Base-by-base conservation (phyloP, 768 basidiomycete species). In the Suillus discolor region DNA sequence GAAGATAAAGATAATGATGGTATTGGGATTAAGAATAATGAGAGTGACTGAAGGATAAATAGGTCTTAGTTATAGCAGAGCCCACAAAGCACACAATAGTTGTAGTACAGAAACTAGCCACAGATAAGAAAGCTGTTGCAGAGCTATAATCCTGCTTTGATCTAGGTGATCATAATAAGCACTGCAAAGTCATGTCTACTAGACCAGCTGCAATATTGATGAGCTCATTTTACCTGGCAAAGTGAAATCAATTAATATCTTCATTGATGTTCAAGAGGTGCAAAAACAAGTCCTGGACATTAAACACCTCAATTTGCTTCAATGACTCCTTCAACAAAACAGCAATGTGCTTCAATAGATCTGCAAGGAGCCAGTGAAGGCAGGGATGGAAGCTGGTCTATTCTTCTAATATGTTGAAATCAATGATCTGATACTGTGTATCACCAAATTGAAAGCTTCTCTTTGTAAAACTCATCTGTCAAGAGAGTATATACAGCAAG, bases 71-170 rank as follows among this genome's bases (percentile, higher is more conserved):
- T 97, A 73, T 97, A 96, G 72, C 97, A 97, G 7, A 95, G 84
- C 75, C 99, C 97, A 23, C 97, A 90, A 31, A 98, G 87, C 97
- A 23, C 97, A 94, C 95, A 74, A 99, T 97, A 97, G 36, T 96
- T 91, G 75, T 99, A 99, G 74, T 99, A 97, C 62, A 96, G 84
- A 4, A 96, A 82, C 75, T 99, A 97, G 0, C 96, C 95, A 1
- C 96, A 90, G 70, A 99, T 96, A 18, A 91, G 92, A 72, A 96
- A 93, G 4, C 97, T 97, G 71, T 99, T 99, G 62, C 97, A 91
- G 11, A 97, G 96, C 97, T 97, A 99, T 5, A 98, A 83, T 0
- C 96, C 96, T 0, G 94, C 92, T 28, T 96, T 88, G 61, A 98
- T 94, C 74, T 99, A 97, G 0, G 96, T 94, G 54, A 97, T 89